These are phyloP conservation scores for Plasmodium adleri DNA, from an alignment of 169 alveolate species.

Conservation along the genomic window DNA sequence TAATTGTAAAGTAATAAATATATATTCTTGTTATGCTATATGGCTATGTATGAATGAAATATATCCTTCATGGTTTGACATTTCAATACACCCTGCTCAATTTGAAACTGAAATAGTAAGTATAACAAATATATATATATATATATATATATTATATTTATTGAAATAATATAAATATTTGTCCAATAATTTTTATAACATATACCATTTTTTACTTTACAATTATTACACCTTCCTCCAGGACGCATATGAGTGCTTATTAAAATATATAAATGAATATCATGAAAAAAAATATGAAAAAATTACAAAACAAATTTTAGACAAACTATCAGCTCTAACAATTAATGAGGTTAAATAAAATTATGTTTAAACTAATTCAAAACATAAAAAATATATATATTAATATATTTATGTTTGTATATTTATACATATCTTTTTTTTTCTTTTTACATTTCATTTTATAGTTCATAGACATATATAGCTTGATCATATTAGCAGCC, in stretches of 20 bases:
- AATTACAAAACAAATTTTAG: constrained; percentile 34
- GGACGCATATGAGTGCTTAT: constrained; percentile 68
- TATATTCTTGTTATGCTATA: constrained; percentile 60
- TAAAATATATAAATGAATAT: constrained; percentile 67
- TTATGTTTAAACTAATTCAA: not conserved
- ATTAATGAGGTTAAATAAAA: constrained; percentile 22
- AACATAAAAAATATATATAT: not conserved
- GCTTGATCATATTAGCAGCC: constrained; percentile 70
- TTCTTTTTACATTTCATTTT: not conserved
- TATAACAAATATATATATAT: no score
- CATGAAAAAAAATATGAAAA: constrained; percentile 68
- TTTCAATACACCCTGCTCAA: constrained; percentile 76
- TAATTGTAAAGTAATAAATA: constrained; percentile 33
- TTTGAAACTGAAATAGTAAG: constrained; percentile 66
- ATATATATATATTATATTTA: no score
- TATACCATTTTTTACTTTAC: not conserved
- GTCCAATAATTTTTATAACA: constrained; percentile 2
- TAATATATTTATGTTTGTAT: not conserved
- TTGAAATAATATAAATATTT: not conserved
- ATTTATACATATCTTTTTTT: constrained; percentile 8
- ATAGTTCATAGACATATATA: constrained; percentile 69
- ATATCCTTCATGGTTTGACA: constrained; percentile 75
- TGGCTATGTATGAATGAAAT: constrained; percentile 77
- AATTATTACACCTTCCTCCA: constrained; percentile 2
- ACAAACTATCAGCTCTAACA: constrained; percentile 24